Evolutionary conservation across 768 basidiomycete genomes (phyloP).

Genomic region (Chalciporus piperatus): DNA sequence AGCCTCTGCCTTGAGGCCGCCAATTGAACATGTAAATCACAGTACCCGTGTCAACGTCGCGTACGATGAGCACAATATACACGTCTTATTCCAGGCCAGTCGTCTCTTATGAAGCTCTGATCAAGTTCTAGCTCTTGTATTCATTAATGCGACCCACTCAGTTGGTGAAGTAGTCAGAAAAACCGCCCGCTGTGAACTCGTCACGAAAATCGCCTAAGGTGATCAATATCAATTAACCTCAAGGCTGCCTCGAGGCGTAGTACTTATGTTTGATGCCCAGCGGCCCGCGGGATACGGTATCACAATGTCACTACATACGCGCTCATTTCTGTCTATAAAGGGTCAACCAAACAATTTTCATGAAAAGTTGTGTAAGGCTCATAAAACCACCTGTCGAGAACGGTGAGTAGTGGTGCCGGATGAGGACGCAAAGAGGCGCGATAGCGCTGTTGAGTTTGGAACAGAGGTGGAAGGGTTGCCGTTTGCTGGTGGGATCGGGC

Average conservation of each 20-base stretch:
- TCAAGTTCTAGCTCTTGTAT: neutral
- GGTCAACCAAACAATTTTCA: too few relatives aligned
- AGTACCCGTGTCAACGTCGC: neutral
- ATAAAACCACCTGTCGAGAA: too few relatives aligned
- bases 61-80: neutral
- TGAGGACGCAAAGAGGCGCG: too few relatives aligned
- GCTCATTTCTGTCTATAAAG: too few relatives aligned
- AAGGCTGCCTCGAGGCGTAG: slow-evolving; percentile 2
- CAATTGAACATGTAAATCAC: slow-evolving; percentile 6
- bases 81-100: neutral
- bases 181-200: too few relatives aligned
- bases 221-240: neutral
- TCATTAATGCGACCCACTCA: neutral
- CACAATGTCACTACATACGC: too few relatives aligned
- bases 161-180: too few relatives aligned
- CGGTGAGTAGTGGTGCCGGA: too few relatives aligned
- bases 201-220: neutral
- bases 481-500: too few relatives aligned
- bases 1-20: slow-evolving; percentile 8
- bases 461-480: too few relatives aligned
- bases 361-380: too few relatives aligned
- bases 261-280: neutral
- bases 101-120: neutral
- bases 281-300: neutral
- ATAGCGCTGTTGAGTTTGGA: too few relatives aligned